Percentiles rank a stretch among this genome's conserved stretches.
phyloP scores from a whole-genome alignment of 2,329 filamentous ascomycete species.

The Claviceps arundinis region DNA sequence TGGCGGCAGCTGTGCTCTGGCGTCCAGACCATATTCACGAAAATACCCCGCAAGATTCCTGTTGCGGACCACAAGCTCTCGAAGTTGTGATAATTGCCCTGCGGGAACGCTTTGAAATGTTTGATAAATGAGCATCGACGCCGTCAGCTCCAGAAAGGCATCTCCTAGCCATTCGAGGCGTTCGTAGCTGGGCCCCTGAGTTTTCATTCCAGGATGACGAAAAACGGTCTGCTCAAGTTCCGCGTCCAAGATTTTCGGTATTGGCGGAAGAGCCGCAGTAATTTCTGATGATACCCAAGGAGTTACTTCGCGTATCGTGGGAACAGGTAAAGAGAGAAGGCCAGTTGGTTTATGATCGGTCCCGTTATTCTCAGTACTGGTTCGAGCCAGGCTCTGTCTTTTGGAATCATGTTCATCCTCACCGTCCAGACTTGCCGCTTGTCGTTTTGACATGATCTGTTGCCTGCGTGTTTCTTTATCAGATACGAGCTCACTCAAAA shows the following conservation, averaged over 20 bases:
- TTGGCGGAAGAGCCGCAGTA: slow-evolving; percentile 33
- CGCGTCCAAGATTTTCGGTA: slow-evolving; percentile 48
- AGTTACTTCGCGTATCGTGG: slow-evolving; percentile 16
- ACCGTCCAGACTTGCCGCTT: not conserved
- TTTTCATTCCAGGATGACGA: slow-evolving; percentile 44
- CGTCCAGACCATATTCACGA: slow-evolving; percentile 55
- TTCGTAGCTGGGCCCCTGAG: slow-evolving; percentile 46
- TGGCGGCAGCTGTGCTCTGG: slow-evolving; percentile 43
- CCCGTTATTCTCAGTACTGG: not conserved
- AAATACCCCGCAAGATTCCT: slow-evolving; percentile 60
- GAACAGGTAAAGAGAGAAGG: slow-evolving; percentile 1
- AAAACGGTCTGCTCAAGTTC: slow-evolving; percentile 50
- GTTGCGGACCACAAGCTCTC: slow-evolving; percentile 73
- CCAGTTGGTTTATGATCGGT: not conserved
- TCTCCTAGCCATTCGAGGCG: slow-evolving; percentile 82
- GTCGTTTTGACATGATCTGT: slow-evolving; percentile 4
- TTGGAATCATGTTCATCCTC: slow-evolving; percentile 5
- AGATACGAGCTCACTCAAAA: not conserved
- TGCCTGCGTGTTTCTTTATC: not conserved
- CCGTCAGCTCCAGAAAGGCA: slow-evolving; percentile 66
- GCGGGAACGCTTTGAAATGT: slow-evolving; percentile 53
- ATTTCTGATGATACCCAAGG: slow-evolving; percentile 41
- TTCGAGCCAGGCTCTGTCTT: not conserved
- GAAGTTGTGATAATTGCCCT: slow-evolving; percentile 60
- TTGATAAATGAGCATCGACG: slow-evolving; percentile 61